Evolutionary conservation across 257 asterid genomes (phyloP).

Genomic region (Rubia yunnanensis): DNA sequence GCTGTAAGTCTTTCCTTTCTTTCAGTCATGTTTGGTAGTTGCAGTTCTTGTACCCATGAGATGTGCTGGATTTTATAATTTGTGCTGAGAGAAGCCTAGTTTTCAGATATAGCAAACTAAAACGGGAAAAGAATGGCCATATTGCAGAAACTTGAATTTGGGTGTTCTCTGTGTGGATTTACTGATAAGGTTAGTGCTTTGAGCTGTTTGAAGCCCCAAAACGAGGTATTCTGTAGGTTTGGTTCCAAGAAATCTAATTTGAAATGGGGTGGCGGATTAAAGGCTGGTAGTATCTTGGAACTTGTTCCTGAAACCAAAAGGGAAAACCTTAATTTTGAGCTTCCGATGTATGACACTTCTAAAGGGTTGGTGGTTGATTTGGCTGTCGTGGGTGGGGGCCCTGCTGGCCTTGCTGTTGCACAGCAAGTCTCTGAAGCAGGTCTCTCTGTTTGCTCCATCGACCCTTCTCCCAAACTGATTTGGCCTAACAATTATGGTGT

Average conservation of each 20-base stretch:
- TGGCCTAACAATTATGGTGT: constrained; percentile 99
- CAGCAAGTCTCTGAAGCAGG: constrained; percentile 98
- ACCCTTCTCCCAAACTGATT: constrained; percentile 78
- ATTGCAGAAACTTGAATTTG: constrained; percentile 64
- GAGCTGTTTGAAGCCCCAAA: constrained; percentile 45
- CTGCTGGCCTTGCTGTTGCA: constrained; percentile 96
- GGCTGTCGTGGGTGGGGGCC: constrained; percentile 98
- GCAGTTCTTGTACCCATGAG: neutral
- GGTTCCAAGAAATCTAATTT: constrained; percentile 32
- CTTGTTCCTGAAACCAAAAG: constrained; percentile 88
- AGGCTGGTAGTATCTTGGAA: constrained; percentile 62
- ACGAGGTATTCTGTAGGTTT: constrained; percentile 25
- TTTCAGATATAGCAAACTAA: constrained; percentile 7
- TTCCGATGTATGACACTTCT: constrained; percentile 74
- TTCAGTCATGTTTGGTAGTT: neutral
- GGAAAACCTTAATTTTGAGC: constrained; percentile 92
- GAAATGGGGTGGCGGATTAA: constrained; percentile 27
- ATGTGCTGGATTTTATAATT: constrained; percentile 16
- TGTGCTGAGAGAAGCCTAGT: neutral
- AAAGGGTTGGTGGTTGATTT: constrained; percentile 63
- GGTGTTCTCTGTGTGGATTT: constrained; percentile 53
- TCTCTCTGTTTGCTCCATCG: constrained; percentile 83
- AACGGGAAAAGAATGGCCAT: constrained; percentile 48
- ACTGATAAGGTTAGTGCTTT: constrained; percentile 41
- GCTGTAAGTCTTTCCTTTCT: constrained; percentile 5